Conservation (phyloP, 2,329 filamentous ascomycete genomes). For the Colletotrichum sp. region DNA sequence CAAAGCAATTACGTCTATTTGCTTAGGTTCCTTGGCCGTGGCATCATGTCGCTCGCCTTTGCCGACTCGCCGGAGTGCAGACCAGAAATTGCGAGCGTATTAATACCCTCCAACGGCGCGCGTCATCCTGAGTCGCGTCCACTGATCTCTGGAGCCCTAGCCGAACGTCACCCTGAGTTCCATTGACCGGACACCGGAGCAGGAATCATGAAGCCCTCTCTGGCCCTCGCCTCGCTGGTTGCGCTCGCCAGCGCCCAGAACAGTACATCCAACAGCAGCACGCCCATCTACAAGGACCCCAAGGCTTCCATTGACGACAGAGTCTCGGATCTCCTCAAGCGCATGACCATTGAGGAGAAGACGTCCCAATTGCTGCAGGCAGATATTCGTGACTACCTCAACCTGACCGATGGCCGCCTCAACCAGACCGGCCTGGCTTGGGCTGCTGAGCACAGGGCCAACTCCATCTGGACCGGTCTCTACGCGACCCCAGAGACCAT, state of each 20-base stretch:
- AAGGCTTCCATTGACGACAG: slow-evolving; percentile 66
- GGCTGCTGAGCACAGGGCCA: slow-evolving; percentile 70
- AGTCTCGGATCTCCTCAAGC: slow-evolving; percentile 69
- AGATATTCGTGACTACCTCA: slow-evolving; percentile 77
- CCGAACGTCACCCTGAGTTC: slow-evolving; percentile 2
- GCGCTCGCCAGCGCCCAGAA: slow-evolving; percentile 29
- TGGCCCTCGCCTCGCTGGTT: slow-evolving; percentile 25
- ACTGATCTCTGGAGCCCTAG: slow-evolving; percentile 5
- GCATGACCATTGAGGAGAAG: slow-evolving; percentile 80
- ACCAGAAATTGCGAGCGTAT: slow-evolving; percentile 8
- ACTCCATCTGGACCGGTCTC: slow-evolving; percentile 75
- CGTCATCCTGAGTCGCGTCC: background rate
- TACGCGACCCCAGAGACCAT: slow-evolving; percentile 69
- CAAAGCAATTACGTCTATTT: slow-evolving; percentile 19
- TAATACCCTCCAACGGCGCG: slow-evolving; percentile 18
- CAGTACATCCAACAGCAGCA: slow-evolving; percentile 18
- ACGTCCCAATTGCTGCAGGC: slow-evolving; percentile 72
- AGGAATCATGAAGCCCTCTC: slow-evolving; percentile 33
- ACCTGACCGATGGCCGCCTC: slow-evolving; percentile 69
- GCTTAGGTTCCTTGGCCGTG: background rate
- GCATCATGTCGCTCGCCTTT: slow-evolving; percentile 5
- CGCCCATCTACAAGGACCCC: slow-evolving; percentile 67
- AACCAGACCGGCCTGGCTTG: slow-evolving; percentile 71
- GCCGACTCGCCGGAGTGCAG: background rate
- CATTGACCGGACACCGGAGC: background rate